Evolutionary conservation across 495 filamentous ascomycete species (phyloP).

Genomic region (Tuber brumale): DNA sequence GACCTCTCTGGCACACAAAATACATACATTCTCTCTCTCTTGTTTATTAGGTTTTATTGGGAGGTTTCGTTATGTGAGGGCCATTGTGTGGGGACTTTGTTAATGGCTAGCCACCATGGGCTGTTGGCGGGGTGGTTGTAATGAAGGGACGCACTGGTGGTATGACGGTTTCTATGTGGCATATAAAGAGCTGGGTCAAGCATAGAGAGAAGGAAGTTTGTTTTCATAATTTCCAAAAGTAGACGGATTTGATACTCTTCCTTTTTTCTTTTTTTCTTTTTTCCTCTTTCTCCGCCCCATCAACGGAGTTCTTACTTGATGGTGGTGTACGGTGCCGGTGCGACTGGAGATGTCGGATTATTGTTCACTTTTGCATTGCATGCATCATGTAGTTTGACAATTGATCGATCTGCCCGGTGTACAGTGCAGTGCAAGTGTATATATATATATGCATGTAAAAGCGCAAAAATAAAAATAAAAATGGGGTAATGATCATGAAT

Average conservation of each 20-base stretch:
- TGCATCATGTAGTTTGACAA: neutral
- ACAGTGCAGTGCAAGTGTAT: neutral
- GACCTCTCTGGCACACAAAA: neutral
- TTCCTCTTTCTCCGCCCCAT: constrained; percentile 6
- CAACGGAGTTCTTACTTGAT: neutral
- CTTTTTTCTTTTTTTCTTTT: too few relatives aligned
- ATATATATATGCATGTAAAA: neutral
- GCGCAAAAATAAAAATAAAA: neutral
- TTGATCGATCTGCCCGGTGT: neutral
- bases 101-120: neutral
- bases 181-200: neutral
- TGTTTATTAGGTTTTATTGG: constrained; percentile 9
- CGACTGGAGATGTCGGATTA: neutral
- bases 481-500: neutral
- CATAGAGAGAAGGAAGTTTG: constrained; percentile 10
- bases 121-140: constrained; percentile 7
- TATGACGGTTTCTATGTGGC: neutral
- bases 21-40: constrained; percentile 8
- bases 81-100: neutral
- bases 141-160: neutral
- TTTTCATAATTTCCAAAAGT: constrained; percentile 8
- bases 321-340: neutral
- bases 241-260: neutral
- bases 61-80: constrained; percentile 18
- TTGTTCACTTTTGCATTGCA: neutral